These are phyloP conservation scores for Diddensiella santjacobensis DNA, from an alignment of 805 yeast species.

Conservation along the genomic window DNA sequence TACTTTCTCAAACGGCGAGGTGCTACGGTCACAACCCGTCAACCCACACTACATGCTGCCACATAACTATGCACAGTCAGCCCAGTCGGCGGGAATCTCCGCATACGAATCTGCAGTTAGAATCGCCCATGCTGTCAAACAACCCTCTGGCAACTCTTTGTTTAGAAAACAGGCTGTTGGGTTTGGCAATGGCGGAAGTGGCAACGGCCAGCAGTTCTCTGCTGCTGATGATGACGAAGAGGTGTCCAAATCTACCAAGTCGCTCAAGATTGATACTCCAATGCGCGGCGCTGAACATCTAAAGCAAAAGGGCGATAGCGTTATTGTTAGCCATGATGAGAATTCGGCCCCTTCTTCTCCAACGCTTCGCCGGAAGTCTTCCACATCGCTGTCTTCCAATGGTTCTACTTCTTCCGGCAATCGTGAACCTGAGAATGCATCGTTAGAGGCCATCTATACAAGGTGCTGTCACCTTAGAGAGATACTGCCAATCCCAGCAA, in stretches of 20 bases:
- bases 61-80: constrained; percentile 16
- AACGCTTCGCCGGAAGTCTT: not conserved
- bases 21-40: constrained; percentile 9
- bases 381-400: not conserved
- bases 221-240: constrained; percentile 28
- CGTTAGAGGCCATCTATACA: constrained; percentile 75
- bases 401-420: not conserved
- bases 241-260: constrained; percentile 9
- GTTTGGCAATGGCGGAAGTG: not conserved
- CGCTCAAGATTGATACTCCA: constrained; percentile 21
- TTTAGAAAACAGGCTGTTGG: not conserved
- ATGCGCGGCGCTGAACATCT: constrained; percentile 11
- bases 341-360: not conserved
- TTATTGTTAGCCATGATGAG: not conserved
- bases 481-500: constrained; percentile 87
- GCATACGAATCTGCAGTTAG: constrained; percentile 25
- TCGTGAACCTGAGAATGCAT: constrained; percentile 26
- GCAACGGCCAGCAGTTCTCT: constrained; percentile 6
- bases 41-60: constrained; percentile 19
- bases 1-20: constrained; percentile 32
- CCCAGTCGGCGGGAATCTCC: constrained; percentile 17
- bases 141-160: not conserved
- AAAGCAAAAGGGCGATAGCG: constrained; percentile 1
- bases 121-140: constrained; percentile 18
- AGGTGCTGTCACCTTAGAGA: constrained; percentile 92